Conservation (phyloP, 2,329 filamentous ascomycete genomes). For the Fusarium coicis region DNA sequence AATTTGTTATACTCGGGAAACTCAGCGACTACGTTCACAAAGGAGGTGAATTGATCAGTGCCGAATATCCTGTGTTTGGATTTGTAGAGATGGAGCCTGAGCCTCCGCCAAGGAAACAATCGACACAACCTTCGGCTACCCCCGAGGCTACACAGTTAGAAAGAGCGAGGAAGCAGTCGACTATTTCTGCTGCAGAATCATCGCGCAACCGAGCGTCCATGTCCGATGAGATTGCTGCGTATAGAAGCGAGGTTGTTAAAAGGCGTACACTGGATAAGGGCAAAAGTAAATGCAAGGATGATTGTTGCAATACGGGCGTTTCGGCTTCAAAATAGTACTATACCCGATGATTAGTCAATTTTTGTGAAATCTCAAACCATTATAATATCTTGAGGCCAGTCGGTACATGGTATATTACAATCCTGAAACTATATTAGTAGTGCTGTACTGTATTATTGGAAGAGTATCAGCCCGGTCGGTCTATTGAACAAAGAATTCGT, state of each 20-base stretch:
- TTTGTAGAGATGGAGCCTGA: constrained; percentile 32
- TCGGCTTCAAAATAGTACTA: constrained; percentile 9
- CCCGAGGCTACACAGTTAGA: constrained; percentile 2
- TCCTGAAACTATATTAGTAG: background rate
- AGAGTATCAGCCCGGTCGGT: background rate
- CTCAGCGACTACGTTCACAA: constrained; percentile 49
- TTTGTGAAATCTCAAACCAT: background rate
- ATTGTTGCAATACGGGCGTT: background rate
- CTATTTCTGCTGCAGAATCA: constrained; percentile 8
- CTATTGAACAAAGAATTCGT: background rate
- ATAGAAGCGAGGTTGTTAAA: constrained; percentile 12
- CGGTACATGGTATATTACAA: background rate
- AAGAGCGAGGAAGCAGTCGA: constrained; percentile 10
- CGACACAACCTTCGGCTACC: background rate
- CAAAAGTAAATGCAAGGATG: constrained; percentile 14
- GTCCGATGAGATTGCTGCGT: background rate
- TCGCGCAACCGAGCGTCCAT: background rate
- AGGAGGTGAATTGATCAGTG: constrained; percentile 23
- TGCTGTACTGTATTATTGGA: background rate
- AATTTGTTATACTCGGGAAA: constrained; percentile 50
- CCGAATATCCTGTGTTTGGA: constrained; percentile 24
- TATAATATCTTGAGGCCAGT: background rate
- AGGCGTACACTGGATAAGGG: constrained; percentile 4
- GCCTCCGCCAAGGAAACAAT: background rate
- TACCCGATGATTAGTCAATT: constrained; percentile 3